Evolutionary conservation across 2,329 filamentous ascomycete species (phyloP), one percentile per base, ranked within the genome.

Genomic region (Sclerotinia minor): DNA sequence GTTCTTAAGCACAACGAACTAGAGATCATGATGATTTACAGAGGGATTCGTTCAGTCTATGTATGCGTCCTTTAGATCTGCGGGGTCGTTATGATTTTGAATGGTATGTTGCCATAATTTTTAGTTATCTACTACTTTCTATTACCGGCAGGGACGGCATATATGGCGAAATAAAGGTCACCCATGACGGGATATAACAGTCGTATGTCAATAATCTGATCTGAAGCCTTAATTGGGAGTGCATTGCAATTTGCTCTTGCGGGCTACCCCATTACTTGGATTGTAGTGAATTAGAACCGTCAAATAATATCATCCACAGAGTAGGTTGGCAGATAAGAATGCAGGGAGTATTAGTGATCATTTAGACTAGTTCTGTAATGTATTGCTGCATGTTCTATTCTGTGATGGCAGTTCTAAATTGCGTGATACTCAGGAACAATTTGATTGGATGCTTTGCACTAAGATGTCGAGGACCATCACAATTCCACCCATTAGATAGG

Each of bases 1-100:
- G 70, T 71, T n/a, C 58, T 69, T 32, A 71, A 38, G 11, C 68
- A 70, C 8, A 71, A 64, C 24, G 70, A 70, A 58, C 70, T 71
- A 5, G 70, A 71, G 44, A 71, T 70, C 67, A 71, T 71, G 32
- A 65, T 65, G 21, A 2, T 26, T 29, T 35, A n/a, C 32, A n/a
- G 50, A 58, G 38, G 63, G 26, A 5, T 65, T 19, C 19, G 7
- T 65, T 47, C 50, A 57, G 50, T 58, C 50, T 65, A 55, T 65
- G 38, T 65, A 57, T 35, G 24, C 13, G 29, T 24, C 11, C 38
- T 61, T 49, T 29, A 29, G 21, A 61, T 29, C 35, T 49, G 45
- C 58, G 21, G 45, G 45, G 29, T 24, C 15, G 3, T 0, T 35
- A 19, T 35, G 17, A 61, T 19, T 49, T 15, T 11, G 29, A 38